phyloP scores from a whole-genome alignment of 371 early-diverging fungal genomes.

The Mucor plumbeus region DNA sequence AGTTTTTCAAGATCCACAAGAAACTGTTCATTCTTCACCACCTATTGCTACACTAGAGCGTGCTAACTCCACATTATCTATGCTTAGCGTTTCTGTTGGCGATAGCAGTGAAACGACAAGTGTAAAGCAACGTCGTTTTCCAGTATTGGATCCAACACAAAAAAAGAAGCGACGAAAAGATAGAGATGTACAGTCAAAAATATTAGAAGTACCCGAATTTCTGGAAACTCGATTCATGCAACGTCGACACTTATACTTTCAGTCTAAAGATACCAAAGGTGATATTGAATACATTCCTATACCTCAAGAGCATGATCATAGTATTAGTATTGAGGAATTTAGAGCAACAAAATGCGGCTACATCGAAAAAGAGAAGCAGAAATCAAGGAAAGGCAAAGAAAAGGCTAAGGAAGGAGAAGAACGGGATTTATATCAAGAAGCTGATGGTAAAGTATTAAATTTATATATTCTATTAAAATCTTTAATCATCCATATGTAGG shows the following conservation, averaged over 20 bases:
- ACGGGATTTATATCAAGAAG: background rate
- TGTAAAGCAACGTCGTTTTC: background rate
- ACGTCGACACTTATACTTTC: background rate
- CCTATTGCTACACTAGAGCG: background rate
- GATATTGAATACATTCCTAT: conserved; percentile 12
- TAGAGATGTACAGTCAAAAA: background rate
- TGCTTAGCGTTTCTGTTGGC: background rate
- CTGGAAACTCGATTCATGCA: background rate
- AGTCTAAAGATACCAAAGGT: conserved; percentile 9
- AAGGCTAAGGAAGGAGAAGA: background rate
- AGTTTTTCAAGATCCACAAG: background rate
- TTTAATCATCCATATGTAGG: background rate
- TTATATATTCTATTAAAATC: no score
- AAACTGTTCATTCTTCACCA: background rate
- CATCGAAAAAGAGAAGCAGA: background rate
- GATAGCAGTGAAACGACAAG: background rate
- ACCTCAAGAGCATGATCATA: background rate
- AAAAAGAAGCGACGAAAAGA: background rate
- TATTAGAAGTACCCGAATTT: background rate
- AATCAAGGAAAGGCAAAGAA: background rate
- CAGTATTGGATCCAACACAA: background rate
- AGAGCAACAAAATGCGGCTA: background rate
- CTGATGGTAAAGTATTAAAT: background rate
- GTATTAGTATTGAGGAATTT: conserved; percentile 28
- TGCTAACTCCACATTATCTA: background rate